Percentiles rank a stretch among this genome's conserved stretches.
These are phyloP conservation scores for Cryptococcus hybrid DNA, from an alignment of 1,284 basidiomycete species.

Conservation along the genomic window DNA sequence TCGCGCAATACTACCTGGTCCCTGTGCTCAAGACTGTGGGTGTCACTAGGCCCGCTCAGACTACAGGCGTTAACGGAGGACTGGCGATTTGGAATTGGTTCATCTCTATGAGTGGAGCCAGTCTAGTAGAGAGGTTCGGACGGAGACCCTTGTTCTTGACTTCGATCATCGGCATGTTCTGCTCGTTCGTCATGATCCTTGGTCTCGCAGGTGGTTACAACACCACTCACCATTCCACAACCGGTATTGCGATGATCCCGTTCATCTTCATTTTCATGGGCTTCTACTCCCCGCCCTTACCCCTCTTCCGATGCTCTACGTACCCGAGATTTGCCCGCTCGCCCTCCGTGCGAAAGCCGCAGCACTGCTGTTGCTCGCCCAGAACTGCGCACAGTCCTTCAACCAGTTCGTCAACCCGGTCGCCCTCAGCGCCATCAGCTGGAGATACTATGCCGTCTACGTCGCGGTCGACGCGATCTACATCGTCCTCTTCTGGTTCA, in stretches of 20 bases:
- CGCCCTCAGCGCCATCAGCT: conserved; percentile 60
- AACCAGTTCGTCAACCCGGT: conserved; percentile 80
- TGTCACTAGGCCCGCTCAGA: conserved; percentile 52
- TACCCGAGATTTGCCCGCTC: conserved; percentile 63
- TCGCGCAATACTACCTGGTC: conserved; percentile 66
- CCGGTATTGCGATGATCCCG: conserved; percentile 55
- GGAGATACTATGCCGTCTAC: conserved; percentile 65
- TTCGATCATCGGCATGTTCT: conserved; percentile 64
- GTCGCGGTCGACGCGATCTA: conserved; percentile 51
- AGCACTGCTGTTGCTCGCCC: conserved; percentile 28
- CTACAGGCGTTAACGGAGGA: conserved; percentile 67
- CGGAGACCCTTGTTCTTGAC: conserved; percentile 50
- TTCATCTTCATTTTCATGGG: conserved; percentile 68
- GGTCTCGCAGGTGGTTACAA: conserved; percentile 54
- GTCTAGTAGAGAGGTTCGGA: conserved; percentile 39
- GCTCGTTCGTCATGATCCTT: conserved; percentile 63
- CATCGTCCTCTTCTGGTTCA: conserved; percentile 38
- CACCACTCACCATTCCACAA: conserved; percentile 44
- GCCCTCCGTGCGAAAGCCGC: conserved; percentile 61
- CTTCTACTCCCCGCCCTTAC: conserved; percentile 56
- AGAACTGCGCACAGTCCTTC: conserved; percentile 60
- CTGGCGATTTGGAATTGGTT: conserved; percentile 49
- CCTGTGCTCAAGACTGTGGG: conserved; percentile 69
- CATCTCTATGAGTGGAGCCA: conserved; percentile 34
- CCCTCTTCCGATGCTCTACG: conserved; percentile 59